Evolutionary conservation across 108 stramenopile species (phyloP), one percentile per base, ranked within the genome.

Genomic region (Phaeodactylum tricornutum): DNA sequence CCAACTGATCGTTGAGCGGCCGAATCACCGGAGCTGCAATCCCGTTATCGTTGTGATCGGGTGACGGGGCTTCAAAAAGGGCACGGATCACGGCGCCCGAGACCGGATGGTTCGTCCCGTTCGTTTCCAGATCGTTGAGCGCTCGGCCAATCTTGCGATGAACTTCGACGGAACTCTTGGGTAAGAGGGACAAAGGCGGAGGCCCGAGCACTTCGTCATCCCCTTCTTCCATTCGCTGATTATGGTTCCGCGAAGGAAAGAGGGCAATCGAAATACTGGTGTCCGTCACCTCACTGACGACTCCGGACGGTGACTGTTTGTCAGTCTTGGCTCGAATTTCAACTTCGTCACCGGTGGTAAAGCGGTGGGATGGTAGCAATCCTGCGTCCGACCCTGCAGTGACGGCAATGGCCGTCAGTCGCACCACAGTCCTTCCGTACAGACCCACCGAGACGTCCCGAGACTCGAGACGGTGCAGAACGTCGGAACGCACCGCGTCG

Each of bases 271-370:
- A 76, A 42, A 91, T 61, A 15, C 28, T 59, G 16, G 61, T 60
- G 29, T 86, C 79, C 25, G 72, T 66, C 4, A 84, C 65, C 23
- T 65, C 75, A 57, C 81, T 67, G 12, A 91, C 57, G 15, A 84
- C 83, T 9, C 82, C 88, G 17, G 65, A 67, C 38, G 39, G 39
- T 17, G 11, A 20, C 1, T 14, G 43, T 8, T 60, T 57, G 12
- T 14, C 1, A 50, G 60, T 59, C 32, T 66, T 75, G 25, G 81
- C 50, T 19, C 67, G 64, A 45, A 90, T 76, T 71, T 85, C 72
- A 5, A 90, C 80, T 53, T 90, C 88, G 53, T 90, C 84, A n/a
- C 88, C 88, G 0, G 77, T 79, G 11, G 88, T 79, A 41, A 90
- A 75, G 20, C 81, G 73, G 67, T 90, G 88, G 0, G 84, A 72